phyloP scores from a whole-genome alignment of 2,329 filamentous ascomycete species.

The Cladosporium sp. region DNA sequence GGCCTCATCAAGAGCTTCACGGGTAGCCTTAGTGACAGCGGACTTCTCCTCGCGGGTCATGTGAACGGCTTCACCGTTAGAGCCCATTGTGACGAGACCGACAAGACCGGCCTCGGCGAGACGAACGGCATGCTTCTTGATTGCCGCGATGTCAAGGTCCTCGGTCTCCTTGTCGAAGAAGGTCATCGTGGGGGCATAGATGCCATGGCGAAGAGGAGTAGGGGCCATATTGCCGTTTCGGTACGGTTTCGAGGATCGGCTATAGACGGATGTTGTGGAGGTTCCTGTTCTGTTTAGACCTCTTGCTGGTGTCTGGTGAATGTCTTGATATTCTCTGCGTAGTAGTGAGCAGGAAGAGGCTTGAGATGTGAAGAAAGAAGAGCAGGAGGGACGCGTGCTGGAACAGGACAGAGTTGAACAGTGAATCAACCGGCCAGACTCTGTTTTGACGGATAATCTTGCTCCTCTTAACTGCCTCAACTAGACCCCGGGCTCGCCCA shows the following conservation, averaged over 20 bases:
- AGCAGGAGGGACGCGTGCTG: not conserved
- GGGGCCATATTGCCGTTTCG: conserved; percentile 31
- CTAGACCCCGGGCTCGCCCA: not conserved
- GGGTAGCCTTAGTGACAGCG: conserved; percentile 72
- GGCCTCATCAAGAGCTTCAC: conserved; percentile 78
- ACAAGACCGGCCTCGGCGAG: conserved; percentile 75
- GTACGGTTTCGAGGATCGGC: not conserved
- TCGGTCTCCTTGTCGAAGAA: conserved; percentile 85
- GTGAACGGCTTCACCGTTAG: conserved; percentile 87
- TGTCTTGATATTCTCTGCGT: not conserved
- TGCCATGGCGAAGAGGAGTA: conserved; percentile 72
- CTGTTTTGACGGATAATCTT: conserved; percentile 11
- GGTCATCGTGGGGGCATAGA: conserved; percentile 87
- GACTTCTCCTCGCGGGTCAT: conserved; percentile 76
- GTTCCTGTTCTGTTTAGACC: not conserved
- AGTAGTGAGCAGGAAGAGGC: not conserved
- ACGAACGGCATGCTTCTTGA: conserved; percentile 78
- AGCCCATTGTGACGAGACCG: conserved; percentile 83
- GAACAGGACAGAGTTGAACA: not conserved
- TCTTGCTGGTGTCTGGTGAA: not conserved
- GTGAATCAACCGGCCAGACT: not conserved
- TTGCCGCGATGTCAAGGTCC: conserved; percentile 75
- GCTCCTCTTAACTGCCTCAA: conserved; percentile 10
- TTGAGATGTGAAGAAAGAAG: not conserved
- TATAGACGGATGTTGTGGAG: not conserved